phyloP scores from a whole-genome alignment of 1,284 basidiomycete genomes.

The Tilletia walkeri region DNA sequence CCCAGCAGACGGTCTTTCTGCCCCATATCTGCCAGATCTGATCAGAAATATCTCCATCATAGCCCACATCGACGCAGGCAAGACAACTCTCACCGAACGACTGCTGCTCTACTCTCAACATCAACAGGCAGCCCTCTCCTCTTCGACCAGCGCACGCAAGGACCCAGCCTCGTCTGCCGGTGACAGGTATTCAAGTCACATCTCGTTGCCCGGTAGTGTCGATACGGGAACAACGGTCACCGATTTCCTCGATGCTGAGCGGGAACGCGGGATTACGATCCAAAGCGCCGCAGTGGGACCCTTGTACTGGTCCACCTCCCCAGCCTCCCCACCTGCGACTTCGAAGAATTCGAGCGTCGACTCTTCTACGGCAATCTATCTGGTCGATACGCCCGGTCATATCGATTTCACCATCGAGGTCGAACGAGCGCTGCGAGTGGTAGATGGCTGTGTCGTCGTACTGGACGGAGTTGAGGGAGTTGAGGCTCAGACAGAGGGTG shows the following conservation, averaged over 20 bases:
- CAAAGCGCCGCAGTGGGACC: slow-evolving; percentile 82
- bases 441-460: slow-evolving; percentile 82
- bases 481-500: slow-evolving; percentile 81
- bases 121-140: slow-evolving; percentile 61
- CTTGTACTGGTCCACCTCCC: slow-evolving; percentile 66
- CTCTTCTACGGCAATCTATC: slow-evolving; percentile 65
- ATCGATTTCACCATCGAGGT: slow-evolving; percentile 94
- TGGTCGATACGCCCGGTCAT: slow-evolving; percentile 87
- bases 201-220: slow-evolving; percentile 68
- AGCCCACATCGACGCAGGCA: slow-evolving; percentile 69
- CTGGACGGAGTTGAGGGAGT: slow-evolving; percentile 88
- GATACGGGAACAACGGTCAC: slow-evolving; percentile 86
- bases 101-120: slow-evolving; percentile 72
- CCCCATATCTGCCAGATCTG: slow-evolving; percentile 11
- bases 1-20: too few relatives aligned
- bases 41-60: slow-evolving; percentile 46
- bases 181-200: neutral
- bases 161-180: neutral
- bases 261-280: slow-evolving; percentile 85
- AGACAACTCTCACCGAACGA: slow-evolving; percentile 85
- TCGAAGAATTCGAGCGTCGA: slow-evolving; percentile 56
- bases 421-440: slow-evolving; percentile 81
- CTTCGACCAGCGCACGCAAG: slow-evolving; percentile 56
- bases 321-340: neutral
- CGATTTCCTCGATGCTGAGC: slow-evolving; percentile 82